These are phyloP conservation scores for Pneumocystis oryctolagi DNA, from an alignment of 1,139 yeast species.

Conservation along the genomic window DNA sequence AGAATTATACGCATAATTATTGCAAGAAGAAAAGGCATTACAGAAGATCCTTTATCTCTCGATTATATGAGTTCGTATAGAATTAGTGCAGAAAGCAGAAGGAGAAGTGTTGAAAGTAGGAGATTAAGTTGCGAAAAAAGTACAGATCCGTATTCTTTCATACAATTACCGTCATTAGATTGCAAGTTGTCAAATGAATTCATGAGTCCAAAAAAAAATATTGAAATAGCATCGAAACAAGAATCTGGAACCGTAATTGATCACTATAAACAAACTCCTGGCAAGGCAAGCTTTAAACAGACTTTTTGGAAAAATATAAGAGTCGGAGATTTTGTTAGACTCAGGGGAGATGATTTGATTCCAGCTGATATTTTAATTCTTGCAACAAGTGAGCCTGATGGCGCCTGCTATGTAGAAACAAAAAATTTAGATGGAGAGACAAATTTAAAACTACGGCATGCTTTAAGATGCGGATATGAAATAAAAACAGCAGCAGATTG, in stretches of 20 bases:
- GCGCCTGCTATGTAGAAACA: constrained; percentile 85
- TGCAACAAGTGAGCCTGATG: constrained; percentile 75
- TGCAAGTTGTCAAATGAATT: neutral
- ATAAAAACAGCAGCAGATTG: constrained; percentile 58
- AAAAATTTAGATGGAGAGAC: constrained; percentile 95
- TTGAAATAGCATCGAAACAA: constrained; percentile 10
- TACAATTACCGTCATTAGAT: neutral
- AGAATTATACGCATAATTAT: constrained; percentile 17
- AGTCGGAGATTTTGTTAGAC: constrained; percentile 79
- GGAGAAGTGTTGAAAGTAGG: constrained; percentile 5
- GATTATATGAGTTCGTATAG: constrained; percentile 8
- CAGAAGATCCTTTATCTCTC: constrained; percentile 8
- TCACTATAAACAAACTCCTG: constrained; percentile 21
- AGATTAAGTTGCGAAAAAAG: constrained; percentile 6
- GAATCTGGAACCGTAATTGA: constrained; percentile 23
- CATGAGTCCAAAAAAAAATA: constrained; percentile 3
- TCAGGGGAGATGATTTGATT: constrained; percentile 75
- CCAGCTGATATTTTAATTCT: constrained; percentile 80
- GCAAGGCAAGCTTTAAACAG: constrained; percentile 42
- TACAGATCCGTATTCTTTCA: constrained; percentile 2
- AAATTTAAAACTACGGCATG: constrained; percentile 66
- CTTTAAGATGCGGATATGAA: constrained; percentile 53
- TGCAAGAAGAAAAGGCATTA: constrained; percentile 13
- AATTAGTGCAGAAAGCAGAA: constrained; percentile 6
- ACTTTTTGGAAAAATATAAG: constrained; percentile 75